Evolutionary conservation across 1,139 yeast genomes (phyloP).

Genomic region (Tardiomyces depauwii): DNA sequence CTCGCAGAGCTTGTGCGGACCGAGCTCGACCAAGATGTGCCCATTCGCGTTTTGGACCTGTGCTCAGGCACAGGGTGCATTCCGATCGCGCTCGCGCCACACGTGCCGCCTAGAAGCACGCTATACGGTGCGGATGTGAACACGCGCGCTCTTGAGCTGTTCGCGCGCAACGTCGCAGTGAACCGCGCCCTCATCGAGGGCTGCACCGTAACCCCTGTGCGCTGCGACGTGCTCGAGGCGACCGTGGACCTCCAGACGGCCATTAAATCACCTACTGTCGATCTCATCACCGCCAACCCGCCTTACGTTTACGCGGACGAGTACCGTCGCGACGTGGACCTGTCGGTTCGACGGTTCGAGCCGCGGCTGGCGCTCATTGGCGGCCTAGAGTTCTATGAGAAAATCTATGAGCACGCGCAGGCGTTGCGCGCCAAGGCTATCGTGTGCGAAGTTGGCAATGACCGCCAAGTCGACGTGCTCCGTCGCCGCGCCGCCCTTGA

Average conservation of each 20-base stretch:
- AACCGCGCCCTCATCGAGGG: not conserved
- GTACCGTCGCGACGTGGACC: slow-evolving; percentile 28
- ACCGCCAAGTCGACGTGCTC: slow-evolving; percentile 21
- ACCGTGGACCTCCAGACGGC: not conserved
- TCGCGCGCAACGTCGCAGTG: not conserved
- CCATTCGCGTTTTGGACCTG: slow-evolving; percentile 43
- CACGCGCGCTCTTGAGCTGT: slow-evolving; percentile 28
- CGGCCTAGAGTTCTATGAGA: slow-evolving; percentile 51
- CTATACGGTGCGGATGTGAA: slow-evolving; percentile 55
- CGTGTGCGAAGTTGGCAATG: slow-evolving; percentile 35
- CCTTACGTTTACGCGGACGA: slow-evolving; percentile 57
- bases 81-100: slow-evolving; percentile 36
- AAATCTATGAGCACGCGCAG: slow-evolving; percentile 28
- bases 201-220: not conserved
- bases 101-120: slow-evolving; percentile 6
- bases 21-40: slow-evolving; percentile 9
- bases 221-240: not conserved
- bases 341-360: slow-evolving; percentile 60
- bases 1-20: slow-evolving; percentile 25
- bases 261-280: slow-evolving; percentile 15
- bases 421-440: slow-evolving; percentile 32
- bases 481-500: not conserved
- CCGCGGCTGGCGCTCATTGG: slow-evolving; percentile 74
- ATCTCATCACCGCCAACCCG: slow-evolving; percentile 71
- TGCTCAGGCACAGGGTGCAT: slow-evolving; percentile 93